phyloP scores from a whole-genome alignment of 2,329 filamentous ascomycete species.

The Xylaria sp. region DNA sequence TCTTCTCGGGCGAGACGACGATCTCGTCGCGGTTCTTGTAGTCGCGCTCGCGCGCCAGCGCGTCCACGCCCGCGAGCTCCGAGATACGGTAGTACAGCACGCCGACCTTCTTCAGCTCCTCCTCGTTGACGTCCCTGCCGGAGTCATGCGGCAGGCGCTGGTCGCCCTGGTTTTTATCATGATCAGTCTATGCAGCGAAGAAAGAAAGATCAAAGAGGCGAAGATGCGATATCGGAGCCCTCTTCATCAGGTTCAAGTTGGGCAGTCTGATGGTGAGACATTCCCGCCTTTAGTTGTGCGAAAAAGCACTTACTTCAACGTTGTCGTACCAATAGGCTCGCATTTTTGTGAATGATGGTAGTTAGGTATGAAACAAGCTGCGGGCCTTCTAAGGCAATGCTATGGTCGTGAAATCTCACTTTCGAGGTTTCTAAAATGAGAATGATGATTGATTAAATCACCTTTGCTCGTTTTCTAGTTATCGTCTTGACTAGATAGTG shows the following conservation, averaged over 20 bases:
- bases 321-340: conserved; percentile 70
- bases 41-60: conserved; percentile 76
- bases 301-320: conserved; percentile 37
- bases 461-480: conserved; percentile 5
- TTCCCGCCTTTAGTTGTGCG: neutral
- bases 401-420: neutral
- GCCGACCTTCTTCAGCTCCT: conserved; percentile 78
- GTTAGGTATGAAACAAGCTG: conserved; percentile 3
- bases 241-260: neutral
- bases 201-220: neutral
- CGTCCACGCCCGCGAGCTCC: conserved; percentile 74
- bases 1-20: conserved; percentile 83
- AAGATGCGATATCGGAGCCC: neutral
- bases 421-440: neutral
- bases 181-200: conserved; percentile 20
- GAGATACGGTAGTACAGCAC: conserved; percentile 81
- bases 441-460: neutral
- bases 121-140: conserved; percentile 72
- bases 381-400: neutral
- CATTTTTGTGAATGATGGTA: conserved; percentile 54
- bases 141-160: conserved; percentile 93
- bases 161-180: conserved; percentile 75
- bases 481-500: neutral
- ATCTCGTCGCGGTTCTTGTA: conserved; percentile 98
- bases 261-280: conserved; percentile 10